These are phyloP conservation scores for Tulasnella sp. DNA, from an alignment of 768 basidiomycete species.

Conservation along the genomic window DNA sequence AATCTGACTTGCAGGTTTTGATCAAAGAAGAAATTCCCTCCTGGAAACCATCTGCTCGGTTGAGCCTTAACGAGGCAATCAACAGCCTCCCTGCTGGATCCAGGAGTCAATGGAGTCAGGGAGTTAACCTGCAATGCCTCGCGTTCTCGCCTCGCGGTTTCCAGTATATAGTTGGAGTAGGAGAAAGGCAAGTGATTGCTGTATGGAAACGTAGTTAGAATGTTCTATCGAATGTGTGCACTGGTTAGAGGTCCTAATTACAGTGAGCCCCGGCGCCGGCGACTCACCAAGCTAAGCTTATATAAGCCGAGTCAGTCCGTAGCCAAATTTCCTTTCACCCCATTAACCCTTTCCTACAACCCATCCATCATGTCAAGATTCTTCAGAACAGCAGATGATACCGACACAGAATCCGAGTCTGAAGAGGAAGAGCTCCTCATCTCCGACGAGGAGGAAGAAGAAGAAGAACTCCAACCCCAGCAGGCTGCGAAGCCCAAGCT, in stretches of 20 bases:
- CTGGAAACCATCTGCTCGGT: background rate
- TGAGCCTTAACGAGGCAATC: background rate
- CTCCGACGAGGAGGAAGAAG: conserved; percentile 57
- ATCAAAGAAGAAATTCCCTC: background rate
- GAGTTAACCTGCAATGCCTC: background rate
- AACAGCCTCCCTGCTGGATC: background rate
- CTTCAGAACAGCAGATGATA: conserved; percentile 81
- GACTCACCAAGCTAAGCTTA: background rate
- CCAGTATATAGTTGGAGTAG: background rate
- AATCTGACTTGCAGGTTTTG: background rate
- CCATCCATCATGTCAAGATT: conserved; percentile 43
- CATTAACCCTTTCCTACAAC: conserved; percentile 2
- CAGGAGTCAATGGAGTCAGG: conserved; percentile 1
- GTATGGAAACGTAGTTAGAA: conserved; percentile 2
- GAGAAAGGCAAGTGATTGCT: background rate
- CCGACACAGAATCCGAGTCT: conserved; percentile 54
- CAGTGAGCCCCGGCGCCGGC: too few relatives aligned
- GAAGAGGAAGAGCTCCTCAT: conserved; percentile 64
- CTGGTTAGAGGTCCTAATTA: background rate
- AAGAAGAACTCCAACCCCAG: conserved; percentile 39
- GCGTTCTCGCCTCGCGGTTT: conserved; percentile 6
- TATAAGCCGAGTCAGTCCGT: conserved; percentile 15
- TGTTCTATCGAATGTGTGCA: background rate
- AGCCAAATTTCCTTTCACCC: conserved; percentile 17
- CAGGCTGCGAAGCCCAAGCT: conserved; percentile 46